Evolutionary conservation across 202 grass and related monocot genomes (phyloP).

Genomic region (Zoysia matrella): DNA sequence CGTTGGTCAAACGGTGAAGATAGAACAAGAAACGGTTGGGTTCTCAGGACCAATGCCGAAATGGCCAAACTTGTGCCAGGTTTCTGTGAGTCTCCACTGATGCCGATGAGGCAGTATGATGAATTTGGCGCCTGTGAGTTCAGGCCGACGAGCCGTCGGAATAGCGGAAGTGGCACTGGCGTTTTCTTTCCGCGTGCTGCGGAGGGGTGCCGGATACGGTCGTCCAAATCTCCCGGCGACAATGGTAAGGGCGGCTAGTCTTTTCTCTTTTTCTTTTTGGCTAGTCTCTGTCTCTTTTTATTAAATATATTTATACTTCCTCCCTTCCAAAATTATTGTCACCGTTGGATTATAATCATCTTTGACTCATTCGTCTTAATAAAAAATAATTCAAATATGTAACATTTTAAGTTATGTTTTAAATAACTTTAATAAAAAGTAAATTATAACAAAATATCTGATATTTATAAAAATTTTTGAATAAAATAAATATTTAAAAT

Average conservation of each 20-base stretch:
- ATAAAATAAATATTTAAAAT: no score
- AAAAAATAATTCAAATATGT: no score
- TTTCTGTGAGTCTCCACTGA: not conserved
- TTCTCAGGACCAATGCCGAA: constrained; percentile 3
- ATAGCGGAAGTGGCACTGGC: constrained; percentile 45
- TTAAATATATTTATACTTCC: not conserved
- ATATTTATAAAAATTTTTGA: no score
- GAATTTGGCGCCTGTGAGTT: constrained; percentile 25
- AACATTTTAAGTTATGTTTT: no score
- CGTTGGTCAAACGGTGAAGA: not conserved
- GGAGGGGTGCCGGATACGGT: not conserved
- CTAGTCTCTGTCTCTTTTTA: not conserved
- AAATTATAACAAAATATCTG: no score
- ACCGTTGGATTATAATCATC: no score
- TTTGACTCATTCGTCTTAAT: no score
- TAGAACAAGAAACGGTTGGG: not conserved
- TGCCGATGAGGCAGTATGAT: not conserved
- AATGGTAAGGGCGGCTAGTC: constrained; percentile 21
- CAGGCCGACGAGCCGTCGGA: constrained; percentile 3
- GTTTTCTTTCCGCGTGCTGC: constrained; percentile 53
- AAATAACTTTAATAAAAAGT: no score
- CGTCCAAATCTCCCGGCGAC: not conserved
- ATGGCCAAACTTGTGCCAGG: not conserved
- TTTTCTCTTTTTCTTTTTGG: not conserved
- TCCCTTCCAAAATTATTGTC: no score